Percentiles rank a stretch among this genome's conserved stretches.
Conservation (phyloP, 2,329 filamentous ascomycete genomes). For the Alternaria infectoria region DNA sequence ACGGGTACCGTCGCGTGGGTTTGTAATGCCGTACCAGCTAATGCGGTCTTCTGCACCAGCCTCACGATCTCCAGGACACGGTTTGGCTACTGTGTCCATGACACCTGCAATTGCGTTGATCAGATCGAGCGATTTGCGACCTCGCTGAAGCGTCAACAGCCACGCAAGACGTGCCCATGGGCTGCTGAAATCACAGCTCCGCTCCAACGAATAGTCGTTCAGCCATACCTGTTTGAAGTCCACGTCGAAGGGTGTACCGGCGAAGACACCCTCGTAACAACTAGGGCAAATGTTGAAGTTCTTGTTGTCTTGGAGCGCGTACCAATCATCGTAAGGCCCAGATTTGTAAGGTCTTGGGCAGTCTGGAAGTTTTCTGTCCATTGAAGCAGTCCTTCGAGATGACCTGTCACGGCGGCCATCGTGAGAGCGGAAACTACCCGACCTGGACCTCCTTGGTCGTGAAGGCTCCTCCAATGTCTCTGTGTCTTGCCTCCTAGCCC, state of each 20-base stretch:
- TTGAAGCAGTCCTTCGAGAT: constrained; percentile 7
- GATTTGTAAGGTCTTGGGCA: constrained; percentile 72
- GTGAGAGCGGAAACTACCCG: constrained; percentile 37
- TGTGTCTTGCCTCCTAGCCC: constrained; percentile 10
- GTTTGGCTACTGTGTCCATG: constrained; percentile 55
- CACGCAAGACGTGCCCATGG: constrained; percentile 87
- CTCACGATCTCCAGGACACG: constrained; percentile 65
- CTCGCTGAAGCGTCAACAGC: constrained; percentile 76
- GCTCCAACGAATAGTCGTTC: constrained; percentile 62
- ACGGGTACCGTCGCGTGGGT: constrained; percentile 68
- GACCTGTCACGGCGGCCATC: constrained; percentile 31
- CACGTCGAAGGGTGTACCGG: constrained; percentile 69
- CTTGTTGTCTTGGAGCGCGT: constrained; percentile 73
- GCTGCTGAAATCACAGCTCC: constrained; percentile 79
- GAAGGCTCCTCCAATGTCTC: constrained; percentile 29
- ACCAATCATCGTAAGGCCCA: constrained; percentile 76
- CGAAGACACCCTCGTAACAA: constrained; percentile 76
- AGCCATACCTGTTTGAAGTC: constrained; percentile 69
- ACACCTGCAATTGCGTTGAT: constrained; percentile 73
- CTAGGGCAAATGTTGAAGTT: constrained; percentile 82
- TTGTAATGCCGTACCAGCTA: constrained; percentile 77
- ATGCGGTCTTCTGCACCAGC: constrained; percentile 55
- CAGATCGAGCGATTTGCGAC: constrained; percentile 69
- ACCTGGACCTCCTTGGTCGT: constrained; percentile 28
- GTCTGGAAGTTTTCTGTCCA: constrained; percentile 53